These are phyloP conservation scores for Aureobasidium subglaciale DNA, from an alignment of 2,329 filamentous ascomycete genomes.

Conservation along the genomic window DNA sequence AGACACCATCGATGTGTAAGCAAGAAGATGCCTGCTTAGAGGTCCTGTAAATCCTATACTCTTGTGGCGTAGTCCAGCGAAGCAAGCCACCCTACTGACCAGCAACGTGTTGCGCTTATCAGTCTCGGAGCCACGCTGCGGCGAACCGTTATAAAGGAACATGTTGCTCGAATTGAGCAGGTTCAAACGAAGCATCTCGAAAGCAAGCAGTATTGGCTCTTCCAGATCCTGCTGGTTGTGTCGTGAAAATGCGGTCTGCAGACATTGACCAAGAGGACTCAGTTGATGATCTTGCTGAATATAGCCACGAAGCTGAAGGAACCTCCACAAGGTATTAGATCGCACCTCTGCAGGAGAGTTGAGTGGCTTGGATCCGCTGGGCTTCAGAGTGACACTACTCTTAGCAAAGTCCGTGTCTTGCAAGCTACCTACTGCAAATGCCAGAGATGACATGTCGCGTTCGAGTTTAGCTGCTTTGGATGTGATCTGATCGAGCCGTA, in stretches of 20 bases:
- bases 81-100: conserved; percentile 76
- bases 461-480: conserved; percentile 17
- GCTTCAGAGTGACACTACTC: conserved; percentile 53
- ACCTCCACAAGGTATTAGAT: conserved; percentile 76
- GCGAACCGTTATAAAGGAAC: conserved; percentile 52
- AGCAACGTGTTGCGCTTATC: conserved; percentile 74
- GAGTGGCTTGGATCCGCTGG: conserved; percentile 31
- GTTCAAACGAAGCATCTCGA: conserved; percentile 75
- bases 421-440: conserved; percentile 50
- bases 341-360: conserved; percentile 64
- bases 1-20: conserved; percentile 76
- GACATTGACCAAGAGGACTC: conserved; percentile 74
- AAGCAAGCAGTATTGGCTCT: conserved; percentile 73
- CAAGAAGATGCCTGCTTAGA: conserved; percentile 79
- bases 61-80: conserved; percentile 75
- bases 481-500: conserved; percentile 40
- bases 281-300: conserved; percentile 71
- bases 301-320: conserved; percentile 83
- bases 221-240: conserved; percentile 47
- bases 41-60: conserved; percentile 90
- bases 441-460: conserved; percentile 35
- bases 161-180: conserved; percentile 66
- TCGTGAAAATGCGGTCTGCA: conserved; percentile 49
- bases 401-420: conserved; percentile 62
- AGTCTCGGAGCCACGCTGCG: conserved; percentile 52